These are phyloP conservation scores for Neurospora intermedia DNA, from an alignment of 495 filamentous ascomycete genomes.

Conservation along the genomic window DNA sequence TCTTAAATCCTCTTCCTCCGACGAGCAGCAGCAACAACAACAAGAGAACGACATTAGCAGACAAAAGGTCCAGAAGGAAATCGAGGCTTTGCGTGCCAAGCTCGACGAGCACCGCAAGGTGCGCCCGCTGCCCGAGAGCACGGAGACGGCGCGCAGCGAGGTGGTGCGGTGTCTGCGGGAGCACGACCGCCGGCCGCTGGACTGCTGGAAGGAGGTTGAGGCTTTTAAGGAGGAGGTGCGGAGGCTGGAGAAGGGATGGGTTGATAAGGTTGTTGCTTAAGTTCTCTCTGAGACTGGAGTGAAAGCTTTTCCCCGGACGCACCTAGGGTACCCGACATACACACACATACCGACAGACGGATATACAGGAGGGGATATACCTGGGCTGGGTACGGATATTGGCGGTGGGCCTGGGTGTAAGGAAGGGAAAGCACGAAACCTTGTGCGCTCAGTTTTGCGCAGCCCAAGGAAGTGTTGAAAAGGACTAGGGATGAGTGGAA, in stretches of 20 bases:
- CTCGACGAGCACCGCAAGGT: conserved; percentile 68
- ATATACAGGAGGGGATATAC: not conserved
- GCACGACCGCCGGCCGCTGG: conserved; percentile 81
- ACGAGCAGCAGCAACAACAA: conserved; percentile 8
- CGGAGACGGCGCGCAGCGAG: conserved; percentile 63
- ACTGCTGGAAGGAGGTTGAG: conserved; percentile 94
- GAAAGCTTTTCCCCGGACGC: not conserved
- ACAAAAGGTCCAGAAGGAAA: conserved; percentile 23
- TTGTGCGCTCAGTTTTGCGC: not conserved
- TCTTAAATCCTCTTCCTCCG: conserved; percentile 22
- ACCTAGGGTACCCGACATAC: not conserved
- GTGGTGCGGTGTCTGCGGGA: conserved; percentile 74
- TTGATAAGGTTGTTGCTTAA: conserved; percentile 60
- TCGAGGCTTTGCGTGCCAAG: conserved; percentile 57
- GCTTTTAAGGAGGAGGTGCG: conserved; percentile 80
- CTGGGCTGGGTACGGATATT: not conserved
- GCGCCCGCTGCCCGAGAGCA: conserved; percentile 44
- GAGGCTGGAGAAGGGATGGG: conserved; percentile 72
- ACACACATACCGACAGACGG: not conserved
- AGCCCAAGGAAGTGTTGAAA: not conserved
- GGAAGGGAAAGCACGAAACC: not conserved
- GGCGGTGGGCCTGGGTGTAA: not conserved
- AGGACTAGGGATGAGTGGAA: not conserved
- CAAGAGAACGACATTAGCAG: conserved; percentile 11
- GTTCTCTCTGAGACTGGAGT: not conserved